A percentile compares a stretch with the other conserved stretches of the same genome.
These are phyloP conservation scores for Diaporthe batatas DNA, from an alignment of 2,329 filamentous ascomycete genomes.

Conservation along the genomic window DNA sequence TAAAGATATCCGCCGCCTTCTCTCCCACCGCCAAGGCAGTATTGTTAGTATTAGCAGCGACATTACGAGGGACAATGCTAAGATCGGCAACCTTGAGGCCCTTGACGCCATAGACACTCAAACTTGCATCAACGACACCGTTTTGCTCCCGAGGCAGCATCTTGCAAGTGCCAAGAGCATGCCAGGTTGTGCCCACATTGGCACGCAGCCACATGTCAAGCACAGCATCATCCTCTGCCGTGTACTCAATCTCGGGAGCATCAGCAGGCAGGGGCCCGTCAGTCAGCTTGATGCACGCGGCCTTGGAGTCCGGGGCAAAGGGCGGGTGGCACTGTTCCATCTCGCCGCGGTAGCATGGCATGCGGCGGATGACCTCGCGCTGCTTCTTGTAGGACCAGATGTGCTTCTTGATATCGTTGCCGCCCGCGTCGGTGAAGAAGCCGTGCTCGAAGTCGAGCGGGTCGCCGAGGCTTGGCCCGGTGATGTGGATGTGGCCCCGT, in stretches of 20 bases:
- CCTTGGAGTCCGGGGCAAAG: slow-evolving; percentile 53
- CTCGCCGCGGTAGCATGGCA: slow-evolving; percentile 56
- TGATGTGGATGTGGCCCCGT: slow-evolving; percentile 46
- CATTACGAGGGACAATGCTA: slow-evolving; percentile 54
- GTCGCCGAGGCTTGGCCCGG: slow-evolving; percentile 47
- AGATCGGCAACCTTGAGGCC: slow-evolving; percentile 57
- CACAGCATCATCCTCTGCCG: slow-evolving; percentile 60
- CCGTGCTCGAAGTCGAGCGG: slow-evolving; percentile 65
- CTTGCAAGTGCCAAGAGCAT: slow-evolving; percentile 60
- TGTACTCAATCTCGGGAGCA: slow-evolving; percentile 59
- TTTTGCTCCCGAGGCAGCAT: slow-evolving; percentile 57
- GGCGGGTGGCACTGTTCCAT: slow-evolving; percentile 47
- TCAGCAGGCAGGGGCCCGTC: slow-evolving; percentile 35
- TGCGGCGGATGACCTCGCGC: slow-evolving; percentile 59
- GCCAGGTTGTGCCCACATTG: slow-evolving; percentile 57
- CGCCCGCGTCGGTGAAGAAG: slow-evolving; percentile 60
- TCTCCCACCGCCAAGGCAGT: slow-evolving; percentile 61
- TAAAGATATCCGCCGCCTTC: slow-evolving; percentile 53
- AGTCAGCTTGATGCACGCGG: slow-evolving; percentile 50
- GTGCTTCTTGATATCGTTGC: slow-evolving; percentile 66
- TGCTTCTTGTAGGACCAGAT: slow-evolving; percentile 64
- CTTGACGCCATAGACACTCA: slow-evolving; percentile 44
- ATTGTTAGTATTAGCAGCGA: slow-evolving; percentile 59
- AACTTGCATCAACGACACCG: slow-evolving; percentile 58
- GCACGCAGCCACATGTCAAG: slow-evolving; percentile 59